These are phyloP conservation scores for Pseudogymnoascus sp. DNA, from an alignment of 2,329 filamentous ascomycete genomes.

Conservation along the genomic window DNA sequence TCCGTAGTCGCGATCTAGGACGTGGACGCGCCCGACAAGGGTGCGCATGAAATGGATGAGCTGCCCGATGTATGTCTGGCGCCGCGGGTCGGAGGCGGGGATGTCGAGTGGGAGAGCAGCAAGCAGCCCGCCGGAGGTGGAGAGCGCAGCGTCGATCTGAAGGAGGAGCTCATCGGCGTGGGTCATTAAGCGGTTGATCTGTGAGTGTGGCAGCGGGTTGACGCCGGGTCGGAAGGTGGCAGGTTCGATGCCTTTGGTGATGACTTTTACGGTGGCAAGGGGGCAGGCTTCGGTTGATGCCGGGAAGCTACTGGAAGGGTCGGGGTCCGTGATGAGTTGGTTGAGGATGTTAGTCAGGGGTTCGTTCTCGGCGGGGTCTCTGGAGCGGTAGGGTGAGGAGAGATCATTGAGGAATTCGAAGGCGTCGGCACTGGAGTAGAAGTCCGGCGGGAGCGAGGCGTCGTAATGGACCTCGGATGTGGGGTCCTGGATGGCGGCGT, in stretches of 20 bases:
- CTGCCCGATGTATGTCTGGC: slow-evolving; percentile 48
- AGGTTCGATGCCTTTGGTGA: background rate
- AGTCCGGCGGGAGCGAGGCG: slow-evolving; percentile 18
- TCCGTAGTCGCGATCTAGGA: slow-evolving; percentile 47
- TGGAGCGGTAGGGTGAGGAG: slow-evolving; percentile 38
- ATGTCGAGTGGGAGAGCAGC: slow-evolving; percentile 42
- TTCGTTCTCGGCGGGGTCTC: slow-evolving; percentile 20
- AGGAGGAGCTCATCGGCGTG: slow-evolving; percentile 54
- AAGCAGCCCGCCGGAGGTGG: slow-evolving; percentile 47
- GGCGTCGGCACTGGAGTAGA: slow-evolving; percentile 36
- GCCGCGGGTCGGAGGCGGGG: slow-evolving; percentile 32
- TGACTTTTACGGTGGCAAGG: background rate
- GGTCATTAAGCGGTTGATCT: slow-evolving; percentile 36
- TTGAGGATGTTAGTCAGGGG: slow-evolving; percentile 24
- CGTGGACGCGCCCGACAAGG: slow-evolving; percentile 46
- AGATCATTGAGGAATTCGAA: slow-evolving; percentile 52
- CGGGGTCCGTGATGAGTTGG: slow-evolving; percentile 4
- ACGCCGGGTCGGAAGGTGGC: background rate
- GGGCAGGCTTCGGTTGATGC: background rate
- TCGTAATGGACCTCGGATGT: slow-evolving; percentile 9
- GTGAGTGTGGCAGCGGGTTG: background rate
- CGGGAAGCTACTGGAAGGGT: background rate
- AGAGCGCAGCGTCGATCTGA: slow-evolving; percentile 51
- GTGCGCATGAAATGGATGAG: slow-evolving; percentile 47
- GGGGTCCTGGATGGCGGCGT: background rate